Percentiles rank a stretch among this genome's conserved stretches.
phyloP scores from a whole-genome alignment of 1,139 yeast genomes.

The Geotrichum restrictum region DNA sequence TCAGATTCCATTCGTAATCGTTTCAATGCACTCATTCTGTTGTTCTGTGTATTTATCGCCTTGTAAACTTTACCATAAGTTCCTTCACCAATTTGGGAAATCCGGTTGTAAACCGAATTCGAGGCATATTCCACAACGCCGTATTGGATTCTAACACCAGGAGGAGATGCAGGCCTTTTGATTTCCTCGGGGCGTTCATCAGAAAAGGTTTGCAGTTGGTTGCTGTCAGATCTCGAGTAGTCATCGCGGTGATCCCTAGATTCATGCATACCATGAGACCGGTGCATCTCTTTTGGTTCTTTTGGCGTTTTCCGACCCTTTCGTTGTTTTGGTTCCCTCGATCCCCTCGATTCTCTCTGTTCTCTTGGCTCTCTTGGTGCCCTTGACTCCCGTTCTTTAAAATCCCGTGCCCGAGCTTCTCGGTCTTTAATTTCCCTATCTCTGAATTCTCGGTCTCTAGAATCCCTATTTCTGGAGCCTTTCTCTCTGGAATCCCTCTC shows the following conservation, averaged over 20 bases:
- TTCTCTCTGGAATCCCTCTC: neutral
- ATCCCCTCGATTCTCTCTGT: neutral
- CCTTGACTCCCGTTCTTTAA: neutral
- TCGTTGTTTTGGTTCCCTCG: neutral
- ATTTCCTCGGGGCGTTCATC: constrained; percentile 12
- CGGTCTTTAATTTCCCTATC: neutral
- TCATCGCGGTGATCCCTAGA: neutral
- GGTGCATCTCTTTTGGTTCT: neutral
- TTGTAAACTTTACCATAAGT: constrained; percentile 80
- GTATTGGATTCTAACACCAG: constrained; percentile 6
- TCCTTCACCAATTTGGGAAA: constrained; percentile 71
- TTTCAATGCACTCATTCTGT: constrained; percentile 75
- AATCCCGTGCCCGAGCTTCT: constrained; percentile 10
- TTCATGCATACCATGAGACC: neutral
- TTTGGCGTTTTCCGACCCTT: no score
- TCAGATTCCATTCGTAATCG: constrained; percentile 79
- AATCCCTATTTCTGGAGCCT: neutral
- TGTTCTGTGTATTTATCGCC: constrained; percentile 66
- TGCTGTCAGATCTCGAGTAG: neutral
- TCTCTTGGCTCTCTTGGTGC: neutral
- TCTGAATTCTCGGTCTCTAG: neutral
- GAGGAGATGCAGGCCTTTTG: neutral
- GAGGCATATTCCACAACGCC: constrained; percentile 20
- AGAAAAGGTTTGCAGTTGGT: constrained; percentile 6
- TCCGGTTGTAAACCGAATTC: constrained; percentile 41